Base-by-base conservation (phyloP, 2,329 filamentous ascomycete species). In the Aspergillus udagawae region DNA sequence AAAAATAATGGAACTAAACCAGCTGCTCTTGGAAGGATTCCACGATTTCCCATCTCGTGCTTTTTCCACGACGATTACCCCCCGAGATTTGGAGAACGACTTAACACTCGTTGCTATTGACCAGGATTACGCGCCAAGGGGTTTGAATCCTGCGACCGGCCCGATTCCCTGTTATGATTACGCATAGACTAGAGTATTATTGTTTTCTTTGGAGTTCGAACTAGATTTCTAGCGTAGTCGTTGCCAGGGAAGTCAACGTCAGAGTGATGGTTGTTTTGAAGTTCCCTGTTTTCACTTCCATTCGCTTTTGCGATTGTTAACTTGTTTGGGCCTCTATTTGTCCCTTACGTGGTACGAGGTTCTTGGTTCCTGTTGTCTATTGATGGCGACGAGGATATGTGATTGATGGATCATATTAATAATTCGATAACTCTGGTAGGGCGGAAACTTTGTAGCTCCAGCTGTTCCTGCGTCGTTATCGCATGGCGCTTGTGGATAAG, bases 111-210 rank as follows among this genome's bases (percentile, higher is more conserved):
- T 10, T 23, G 21, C 4, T 45, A 45, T 45, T 45, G 42, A 45
- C 42, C 42, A 45, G 20, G 42, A 45, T 56, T 17, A 42, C 25
- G 20, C 38, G 20, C 38, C 32, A 52, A 41, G 49, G 27, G 21
- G n/a, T n/a, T 44, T 44, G n/a, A 21, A 4, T 44, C n/a, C n/a
- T 52, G 49, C 54, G 54, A 56, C 54, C 49, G 54, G 54, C 49
- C 41, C 42, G 42, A 32, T 55, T 55, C 49, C 54, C 29, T 52
- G 42, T 52, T 4, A 35, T 35, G 12, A 35, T 35, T 1, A 29
- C 10, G 9, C 9, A 12, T 7, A 17, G 14, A 17, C 14, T 7
- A 17, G 14, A 38, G 5, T 35, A 17, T 6, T 35, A 17, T 6
- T 35, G 12, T 10, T 35, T 35, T 3, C 32, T 35, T 6, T 35